Percentiles rank a stretch among this genome's conserved stretches.
These are phyloP conservation scores for Plasmodium berghei DNA, from an alignment of 169 alveolate genomes.

Conservation along the genomic window DNA sequence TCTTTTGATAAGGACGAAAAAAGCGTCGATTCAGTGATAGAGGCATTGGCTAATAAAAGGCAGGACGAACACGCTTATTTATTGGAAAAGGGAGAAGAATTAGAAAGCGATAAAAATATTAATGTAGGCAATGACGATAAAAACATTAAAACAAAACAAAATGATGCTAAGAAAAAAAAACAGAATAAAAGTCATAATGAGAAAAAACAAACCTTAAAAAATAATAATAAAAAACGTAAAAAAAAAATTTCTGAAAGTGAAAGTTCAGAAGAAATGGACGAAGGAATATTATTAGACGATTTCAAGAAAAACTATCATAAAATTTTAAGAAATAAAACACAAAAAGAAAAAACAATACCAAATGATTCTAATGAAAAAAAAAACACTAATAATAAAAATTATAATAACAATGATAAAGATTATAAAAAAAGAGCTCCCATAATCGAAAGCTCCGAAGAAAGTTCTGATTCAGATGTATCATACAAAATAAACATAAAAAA, in stretches of 20 bases:
- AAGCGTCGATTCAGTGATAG: not conserved
- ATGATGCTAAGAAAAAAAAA: not conserved
- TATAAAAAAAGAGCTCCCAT: conserved; percentile 3
- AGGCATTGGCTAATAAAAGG: not conserved
- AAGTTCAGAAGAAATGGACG: not conserved
- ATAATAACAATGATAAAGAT: not conserved
- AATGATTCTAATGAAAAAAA: conserved; percentile 16
- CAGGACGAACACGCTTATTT: not conserved
- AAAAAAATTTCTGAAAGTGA: not conserved
- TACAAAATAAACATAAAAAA: conserved; percentile 30
- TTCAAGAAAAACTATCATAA: conserved; percentile 27
- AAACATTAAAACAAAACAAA: not conserved
- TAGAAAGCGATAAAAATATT: not conserved
- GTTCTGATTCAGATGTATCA: conserved; percentile 63
- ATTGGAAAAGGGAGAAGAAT: not conserved
- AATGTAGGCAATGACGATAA: not conserved
- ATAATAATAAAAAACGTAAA: not conserved
- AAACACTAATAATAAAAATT: not conserved
- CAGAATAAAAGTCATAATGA: not conserved
- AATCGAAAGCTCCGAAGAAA: conserved; percentile 18
- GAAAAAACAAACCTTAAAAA: not conserved
- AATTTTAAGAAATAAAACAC: conserved; percentile 51
- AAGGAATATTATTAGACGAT: not conserved
- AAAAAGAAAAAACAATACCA: not conserved
- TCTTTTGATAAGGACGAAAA: not conserved